Evolutionary conservation across 2,329 filamentous ascomycete genomes (phyloP), one percentile per base, ranked within the genome.

Genomic region (Aspergillus uvarum): DNA sequence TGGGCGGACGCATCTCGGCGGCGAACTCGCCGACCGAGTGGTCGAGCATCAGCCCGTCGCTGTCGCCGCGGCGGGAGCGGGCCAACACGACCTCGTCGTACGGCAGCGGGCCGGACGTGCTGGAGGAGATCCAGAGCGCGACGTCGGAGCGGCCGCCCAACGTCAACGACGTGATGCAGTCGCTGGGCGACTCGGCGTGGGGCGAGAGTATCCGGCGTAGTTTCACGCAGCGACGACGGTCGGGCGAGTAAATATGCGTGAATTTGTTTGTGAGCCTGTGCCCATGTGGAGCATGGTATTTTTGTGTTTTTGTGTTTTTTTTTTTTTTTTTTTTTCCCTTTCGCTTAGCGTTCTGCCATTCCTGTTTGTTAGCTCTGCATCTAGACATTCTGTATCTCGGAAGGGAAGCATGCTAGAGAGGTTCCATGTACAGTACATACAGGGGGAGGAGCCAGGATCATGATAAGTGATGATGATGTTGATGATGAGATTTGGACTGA

Each of bases 121-220:
- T 58, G 22, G 62, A 63, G 14, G 64, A 62, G 29, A 57, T 63
- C 5, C 52, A 63, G 31, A 92, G 89, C 74, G 82, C 83, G 5
- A 88, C 93, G 59, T n/a, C 38, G 38, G 38, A 44, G 38, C 38
- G 38, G 38, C 38, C 38, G 38, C 38, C 38, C 16, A 91, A 87
- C 70, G 87, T 89, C 53, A 85, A 88, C 51, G 89, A 92, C 69
- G 90, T 96, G 66, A 86, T 93, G 74, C 87, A 92, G 66, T 90
- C 95, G 72, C 83, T 98, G 57, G 91, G 95, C 70, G 90, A 94
- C 70, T 95, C 91, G 19, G 89, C 90, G 16, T 98, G 94, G 94
- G 91, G 94, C 54, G 91, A 96, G 77, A 96, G 91, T 80, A 92
- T 97, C 65, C 84, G 92, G 64, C 85, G 92, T 63, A 96, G 92